Evolutionary conservation across 2,329 filamentous ascomycete genomes (phyloP), one percentile per base, ranked within the genome.

Genomic region (Monosporascus ibericus): DNA sequence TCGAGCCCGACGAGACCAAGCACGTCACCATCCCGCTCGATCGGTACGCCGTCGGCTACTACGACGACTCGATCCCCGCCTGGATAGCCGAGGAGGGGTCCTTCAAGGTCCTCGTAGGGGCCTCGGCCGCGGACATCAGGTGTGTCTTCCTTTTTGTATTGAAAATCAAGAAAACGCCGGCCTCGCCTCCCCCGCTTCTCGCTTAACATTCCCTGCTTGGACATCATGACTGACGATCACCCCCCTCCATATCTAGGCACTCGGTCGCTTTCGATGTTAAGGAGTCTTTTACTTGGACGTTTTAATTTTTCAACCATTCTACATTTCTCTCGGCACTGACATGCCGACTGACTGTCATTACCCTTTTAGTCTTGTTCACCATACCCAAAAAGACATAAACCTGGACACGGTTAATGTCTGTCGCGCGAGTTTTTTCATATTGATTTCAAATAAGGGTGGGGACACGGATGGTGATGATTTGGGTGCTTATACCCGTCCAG

Each of bases 1-100:
- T 89, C 3, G 73, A 79, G 44, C 71, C 77, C 2, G 82, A 81
- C 4, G 77, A 80, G 70, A 80, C 77, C 0, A 75, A 70, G 57
- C 75, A 79, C 53, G 64, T 80, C 36, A 67, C 69, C 9, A 67
- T 80, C 4, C 57, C 60, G 17, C 58, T 80, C 9, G 75, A 79
- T 57, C 77, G 75, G 64, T 72, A 78, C 54, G 76, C 77, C 1
- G 76, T 77, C 2, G 77, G 77, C 8, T 88, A 87, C 67, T 88
- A 84, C 58, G 82, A 88, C 56, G 80, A 79, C 17, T 72, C 74
- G 3, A 62, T 82, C 17, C 70, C 72, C 6, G 76, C 73, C 6
- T 88, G 85, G 85, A 78, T 87, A 56, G 84, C 83, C 0, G 85
- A 87, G 65, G 78, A 84, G 67, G 85, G 85, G 1, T 63, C 60